A percentile compares a stretch with the other conserved stretches of the same genome.
These are phyloP conservation scores for Hemileccinum rubropunctum DNA, from an alignment of 768 basidiomycete genomes.

Conservation along the genomic window DNA sequence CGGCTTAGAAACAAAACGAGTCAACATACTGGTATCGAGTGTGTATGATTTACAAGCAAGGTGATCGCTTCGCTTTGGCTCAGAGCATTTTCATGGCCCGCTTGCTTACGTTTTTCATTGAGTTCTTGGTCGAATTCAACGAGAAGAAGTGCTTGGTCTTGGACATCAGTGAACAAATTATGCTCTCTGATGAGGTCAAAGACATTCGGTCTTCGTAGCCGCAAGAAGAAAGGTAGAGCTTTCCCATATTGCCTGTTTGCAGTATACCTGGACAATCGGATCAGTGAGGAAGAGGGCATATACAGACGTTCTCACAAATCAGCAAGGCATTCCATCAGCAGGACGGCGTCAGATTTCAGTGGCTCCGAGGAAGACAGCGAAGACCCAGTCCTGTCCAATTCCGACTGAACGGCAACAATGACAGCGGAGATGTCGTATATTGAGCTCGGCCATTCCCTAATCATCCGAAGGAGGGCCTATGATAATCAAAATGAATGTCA, in stretches of 20 bases:
- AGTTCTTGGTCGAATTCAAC: constrained; percentile 95
- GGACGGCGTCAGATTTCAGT: constrained; percentile 44
- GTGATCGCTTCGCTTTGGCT: constrained; percentile 75
- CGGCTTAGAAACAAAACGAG: background rate
- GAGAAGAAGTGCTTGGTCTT: constrained; percentile 87
- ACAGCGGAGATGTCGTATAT: constrained; percentile 89
- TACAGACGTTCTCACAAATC: constrained; percentile 60
- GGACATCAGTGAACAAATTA: constrained; percentile 92
- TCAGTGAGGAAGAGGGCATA: background rate
- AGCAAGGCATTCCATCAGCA: constrained; percentile 92
- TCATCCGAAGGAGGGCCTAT: constrained; percentile 72
- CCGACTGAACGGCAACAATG: constrained; percentile 83
- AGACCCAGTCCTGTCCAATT: constrained; percentile 63
- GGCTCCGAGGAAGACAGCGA: constrained; percentile 45
- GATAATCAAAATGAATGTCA: background rate
- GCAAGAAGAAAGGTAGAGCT: constrained; percentile 87
- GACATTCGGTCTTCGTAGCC: constrained; percentile 82
- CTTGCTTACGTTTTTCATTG: constrained; percentile 52
- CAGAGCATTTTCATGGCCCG: constrained; percentile 38
- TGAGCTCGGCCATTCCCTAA: constrained; percentile 85
- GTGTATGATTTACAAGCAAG: constrained; percentile 88
- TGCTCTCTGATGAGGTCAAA: constrained; percentile 93
- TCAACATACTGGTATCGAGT: constrained; percentile 85
- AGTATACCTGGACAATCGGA: constrained; percentile 56
- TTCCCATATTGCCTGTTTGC: constrained; percentile 91